A percentile compares a stretch with the other conserved stretches of the same genome.
Evolutionary conservation across 257 asterid genomes (phyloP).

Genomic region (Nicotiana attenuata): DNA sequence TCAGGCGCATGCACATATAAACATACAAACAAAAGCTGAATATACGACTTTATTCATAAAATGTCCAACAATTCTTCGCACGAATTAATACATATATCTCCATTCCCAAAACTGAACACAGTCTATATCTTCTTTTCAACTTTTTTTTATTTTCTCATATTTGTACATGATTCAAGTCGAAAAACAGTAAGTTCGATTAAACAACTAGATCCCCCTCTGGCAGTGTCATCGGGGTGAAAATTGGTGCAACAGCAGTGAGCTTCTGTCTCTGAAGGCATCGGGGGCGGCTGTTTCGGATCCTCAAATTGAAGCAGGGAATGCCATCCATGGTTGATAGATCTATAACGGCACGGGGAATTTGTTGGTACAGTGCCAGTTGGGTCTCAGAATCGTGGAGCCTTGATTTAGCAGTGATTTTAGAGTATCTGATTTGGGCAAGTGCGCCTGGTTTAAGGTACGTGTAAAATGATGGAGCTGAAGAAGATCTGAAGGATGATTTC

Average conservation of each 20-base stretch:
- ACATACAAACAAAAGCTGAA: background rate
- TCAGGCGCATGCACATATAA: background rate
- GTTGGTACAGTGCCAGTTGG: slow-evolving; percentile 26
- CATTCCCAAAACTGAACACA: background rate
- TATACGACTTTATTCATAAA: background rate
- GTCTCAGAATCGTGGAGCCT: slow-evolving; percentile 30
- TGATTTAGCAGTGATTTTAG: slow-evolving; percentile 52
- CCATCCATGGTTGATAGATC: slow-evolving; percentile 30
- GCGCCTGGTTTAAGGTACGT: slow-evolving; percentile 64
- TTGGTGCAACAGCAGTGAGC: slow-evolving; percentile 42
- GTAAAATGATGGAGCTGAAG: slow-evolving; percentile 17
- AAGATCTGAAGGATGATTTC: background rate
- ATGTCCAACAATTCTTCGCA: background rate
- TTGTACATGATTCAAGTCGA: background rate
- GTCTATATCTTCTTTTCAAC: background rate
- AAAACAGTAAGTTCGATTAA: background rate
- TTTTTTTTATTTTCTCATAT: background rate
- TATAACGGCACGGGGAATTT: slow-evolving; percentile 15
- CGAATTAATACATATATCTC: background rate
- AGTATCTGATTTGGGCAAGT: slow-evolving; percentile 51
- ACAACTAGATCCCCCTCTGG: background rate
- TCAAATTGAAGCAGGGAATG: slow-evolving; percentile 40
- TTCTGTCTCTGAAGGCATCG: slow-evolving; percentile 48
- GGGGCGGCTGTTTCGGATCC: slow-evolving; percentile 28
- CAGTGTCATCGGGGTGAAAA: slow-evolving; percentile 14